Percentiles rank a stretch among this genome's conserved stretches.
Evolutionary conservation across 805 yeast species (phyloP).

Genomic region (Kodamaea fukazawae): DNA sequence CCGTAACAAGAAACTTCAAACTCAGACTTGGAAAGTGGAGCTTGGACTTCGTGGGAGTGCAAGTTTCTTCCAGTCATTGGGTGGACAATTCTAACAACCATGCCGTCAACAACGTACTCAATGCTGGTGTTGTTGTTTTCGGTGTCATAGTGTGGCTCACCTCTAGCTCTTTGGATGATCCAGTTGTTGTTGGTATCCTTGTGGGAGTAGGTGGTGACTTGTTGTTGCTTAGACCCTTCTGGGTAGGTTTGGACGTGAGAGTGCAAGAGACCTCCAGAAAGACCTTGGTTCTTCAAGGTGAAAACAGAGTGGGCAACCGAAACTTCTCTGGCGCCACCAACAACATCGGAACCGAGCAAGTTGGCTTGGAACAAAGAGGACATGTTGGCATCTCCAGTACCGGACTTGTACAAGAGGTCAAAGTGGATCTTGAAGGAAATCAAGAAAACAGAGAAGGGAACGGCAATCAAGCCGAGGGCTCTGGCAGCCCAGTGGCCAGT

Average conservation of each 20-base stretch:
- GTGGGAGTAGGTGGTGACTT: conserved; percentile 46
- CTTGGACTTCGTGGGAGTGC: conserved; percentile 67
- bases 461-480: conserved; percentile 55
- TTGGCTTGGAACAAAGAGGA: conserved; percentile 81
- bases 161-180: conserved; percentile 49
- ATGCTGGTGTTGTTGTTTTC: conserved; percentile 27
- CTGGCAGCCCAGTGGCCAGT: conserved; percentile 66
- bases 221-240: conserved; percentile 48
- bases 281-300: conserved; percentile 42
- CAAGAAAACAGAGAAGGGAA: conserved; percentile 64
- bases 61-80: conserved; percentile 60
- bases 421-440: conserved; percentile 73
- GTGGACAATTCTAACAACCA: conserved; percentile 61
- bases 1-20: conserved; percentile 77
- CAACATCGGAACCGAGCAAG: conserved; percentile 62
- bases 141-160: conserved; percentile 30
- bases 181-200: conserved; percentile 46
- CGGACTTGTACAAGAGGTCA: conserved; percentile 66
- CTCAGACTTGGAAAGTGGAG: conserved; percentile 55
- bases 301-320: conserved; percentile 48
- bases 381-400: conserved; percentile 80
- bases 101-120: conserved; percentile 54
- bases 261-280: conserved; percentile 45
- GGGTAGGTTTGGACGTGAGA: conserved; percentile 47
- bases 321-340: conserved; percentile 67